Conservation (phyloP, 768 basidiomycete genomes). For the Melanogaster broomeanus region DNA sequence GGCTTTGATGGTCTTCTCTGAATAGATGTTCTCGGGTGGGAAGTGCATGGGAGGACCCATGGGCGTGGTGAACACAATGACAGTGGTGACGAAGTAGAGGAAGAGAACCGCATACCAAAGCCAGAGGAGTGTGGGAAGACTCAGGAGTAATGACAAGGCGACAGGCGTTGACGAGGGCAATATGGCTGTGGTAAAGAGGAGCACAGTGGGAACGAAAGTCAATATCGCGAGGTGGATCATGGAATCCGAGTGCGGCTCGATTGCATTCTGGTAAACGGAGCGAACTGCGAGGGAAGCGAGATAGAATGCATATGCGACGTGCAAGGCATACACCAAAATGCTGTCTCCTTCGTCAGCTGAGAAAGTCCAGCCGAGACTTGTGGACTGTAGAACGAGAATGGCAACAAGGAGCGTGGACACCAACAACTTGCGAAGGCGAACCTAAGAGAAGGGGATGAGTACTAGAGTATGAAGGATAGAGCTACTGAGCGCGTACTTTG, state of each 20-base stretch:
- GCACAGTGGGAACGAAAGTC: slow-evolving; percentile 46
- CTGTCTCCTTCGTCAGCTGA: slow-evolving; percentile 26
- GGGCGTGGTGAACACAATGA: slow-evolving; percentile 54
- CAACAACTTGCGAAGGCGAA: slow-evolving; percentile 57
- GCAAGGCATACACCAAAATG: slow-evolving; percentile 43
- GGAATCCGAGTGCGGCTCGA: slow-evolving; percentile 43
- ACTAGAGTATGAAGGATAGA: neutral
- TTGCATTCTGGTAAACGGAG: slow-evolving; percentile 50
- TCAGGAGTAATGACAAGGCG: slow-evolving; percentile 26
- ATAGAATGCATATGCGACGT: slow-evolving; percentile 61
- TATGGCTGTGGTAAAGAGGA: slow-evolving; percentile 52
- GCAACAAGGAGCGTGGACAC: slow-evolving; percentile 46
- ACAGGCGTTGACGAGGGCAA: slow-evolving; percentile 50
- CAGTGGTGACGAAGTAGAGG: slow-evolving; percentile 48
- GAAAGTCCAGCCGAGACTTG: slow-evolving; percentile 53
- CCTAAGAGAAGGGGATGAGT: slow-evolving; percentile 38
- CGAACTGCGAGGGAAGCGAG: slow-evolving; percentile 49
- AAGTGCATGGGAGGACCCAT: slow-evolving; percentile 76
- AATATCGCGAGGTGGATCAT: slow-evolving; percentile 64
- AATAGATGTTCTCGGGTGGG: slow-evolving; percentile 73
- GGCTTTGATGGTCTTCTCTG: slow-evolving; percentile 61
- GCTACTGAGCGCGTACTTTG: slow-evolving; percentile 42
- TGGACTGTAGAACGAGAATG: slow-evolving; percentile 51
- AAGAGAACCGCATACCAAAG: slow-evolving; percentile 57
- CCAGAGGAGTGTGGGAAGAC: slow-evolving; percentile 22